Evolutionary conservation across 106 monocot species (phyloP).

Genomic region (Acorus calamus): DNA sequence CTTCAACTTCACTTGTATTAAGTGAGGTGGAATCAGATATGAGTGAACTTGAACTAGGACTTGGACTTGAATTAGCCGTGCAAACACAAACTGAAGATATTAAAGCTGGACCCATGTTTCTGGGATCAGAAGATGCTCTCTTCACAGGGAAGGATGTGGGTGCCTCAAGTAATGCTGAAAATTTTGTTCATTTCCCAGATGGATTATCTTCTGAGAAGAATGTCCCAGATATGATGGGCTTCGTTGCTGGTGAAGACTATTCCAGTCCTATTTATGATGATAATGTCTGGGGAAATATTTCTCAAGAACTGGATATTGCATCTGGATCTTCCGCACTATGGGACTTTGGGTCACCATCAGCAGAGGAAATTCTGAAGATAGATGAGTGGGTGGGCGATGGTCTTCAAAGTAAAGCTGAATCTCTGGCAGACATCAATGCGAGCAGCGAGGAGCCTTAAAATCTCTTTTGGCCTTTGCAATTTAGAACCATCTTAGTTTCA

Average conservation of each 20-base stretch:
- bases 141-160: no score
- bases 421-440: no score
- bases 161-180: not conserved
- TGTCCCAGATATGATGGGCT: constrained; percentile 5
- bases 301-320: constrained; percentile 8
- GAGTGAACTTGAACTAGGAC: no score
- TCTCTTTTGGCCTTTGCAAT: no score
- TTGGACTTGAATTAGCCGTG: no score
- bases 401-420: not conserved
- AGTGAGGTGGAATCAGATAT: constrained; percentile 5
- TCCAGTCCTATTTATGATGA: not conserved
- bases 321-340: constrained; percentile 13
- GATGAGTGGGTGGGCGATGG: constrained; percentile 14
- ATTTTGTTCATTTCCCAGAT: not conserved
- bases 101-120: no score
- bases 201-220: not conserved
- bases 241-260: constrained; percentile 12
- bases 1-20: constrained; percentile 6
- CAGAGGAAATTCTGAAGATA: constrained; percentile 19
- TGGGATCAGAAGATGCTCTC: no score
- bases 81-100: no score
- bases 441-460: no score
- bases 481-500: no score
- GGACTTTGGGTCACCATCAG: constrained; percentile 16
- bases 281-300: constrained; percentile 13